Conservation (phyloP, 192 early-diverging fungal genomes). For the Coemansia sp. region DNA sequence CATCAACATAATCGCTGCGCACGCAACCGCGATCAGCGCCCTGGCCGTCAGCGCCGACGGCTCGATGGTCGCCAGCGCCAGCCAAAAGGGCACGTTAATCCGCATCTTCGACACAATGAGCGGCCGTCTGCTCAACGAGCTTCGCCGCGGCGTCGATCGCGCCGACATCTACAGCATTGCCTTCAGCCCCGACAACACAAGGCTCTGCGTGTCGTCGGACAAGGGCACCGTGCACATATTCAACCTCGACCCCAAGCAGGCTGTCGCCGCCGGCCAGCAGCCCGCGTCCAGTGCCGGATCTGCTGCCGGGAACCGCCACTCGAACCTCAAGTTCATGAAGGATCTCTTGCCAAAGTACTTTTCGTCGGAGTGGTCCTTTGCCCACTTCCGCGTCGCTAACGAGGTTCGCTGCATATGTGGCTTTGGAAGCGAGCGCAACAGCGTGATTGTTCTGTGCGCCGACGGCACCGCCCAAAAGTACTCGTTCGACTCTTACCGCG, state of each 20-base stretch:
- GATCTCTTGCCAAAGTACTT: conserved; percentile 90
- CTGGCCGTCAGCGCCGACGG: conserved; percentile 63
- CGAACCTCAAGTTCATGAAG: conserved; percentile 69
- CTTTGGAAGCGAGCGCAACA: conserved; percentile 75
- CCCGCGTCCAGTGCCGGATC: conserved; percentile 20
- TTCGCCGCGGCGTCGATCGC: conserved; percentile 82
- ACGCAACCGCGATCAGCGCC: conserved; percentile 71
- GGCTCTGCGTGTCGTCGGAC: conserved; percentile 82
- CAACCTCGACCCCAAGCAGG: conserved; percentile 63
- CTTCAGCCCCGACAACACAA: conserved; percentile 75
- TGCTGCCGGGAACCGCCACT: conserved; percentile 55
- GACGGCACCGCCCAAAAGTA: conserved; percentile 87
- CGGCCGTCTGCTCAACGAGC: conserved; percentile 73
- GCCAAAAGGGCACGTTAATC: conserved; percentile 88
- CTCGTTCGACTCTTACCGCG: conserved; percentile 67
- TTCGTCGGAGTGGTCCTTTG: conserved; percentile 92
- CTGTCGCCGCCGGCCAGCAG: conserved; percentile 9
- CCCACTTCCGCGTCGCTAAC: conserved; percentile 72
- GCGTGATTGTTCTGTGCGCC: conserved; percentile 78
- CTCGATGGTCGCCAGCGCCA: conserved; percentile 70
- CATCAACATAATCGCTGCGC: conserved; percentile 47
- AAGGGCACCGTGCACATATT: conserved; percentile 94
- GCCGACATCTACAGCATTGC: conserved; percentile 88
- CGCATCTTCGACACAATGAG: conserved; percentile 79
- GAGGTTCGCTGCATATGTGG: conserved; percentile 79